Evolutionary conservation across 257 asterid species (phyloP).

Genomic region (Pogostemon cablin): DNA sequence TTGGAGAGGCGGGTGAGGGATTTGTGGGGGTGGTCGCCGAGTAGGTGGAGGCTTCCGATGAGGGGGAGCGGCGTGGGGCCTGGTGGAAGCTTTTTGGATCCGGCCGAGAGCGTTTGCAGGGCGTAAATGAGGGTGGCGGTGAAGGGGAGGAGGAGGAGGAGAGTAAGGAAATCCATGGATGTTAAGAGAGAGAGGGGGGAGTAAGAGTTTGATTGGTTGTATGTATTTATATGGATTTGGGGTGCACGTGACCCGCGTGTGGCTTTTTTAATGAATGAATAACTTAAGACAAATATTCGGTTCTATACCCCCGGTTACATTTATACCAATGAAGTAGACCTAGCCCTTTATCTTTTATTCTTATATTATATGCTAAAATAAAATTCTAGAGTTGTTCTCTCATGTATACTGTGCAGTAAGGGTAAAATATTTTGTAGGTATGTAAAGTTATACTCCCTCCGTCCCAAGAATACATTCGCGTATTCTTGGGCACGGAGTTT

Average conservation of each 20-base stretch:
- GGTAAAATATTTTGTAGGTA: too few relatives aligned
- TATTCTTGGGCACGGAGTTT: too few relatives aligned
- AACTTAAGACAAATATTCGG: too few relatives aligned
- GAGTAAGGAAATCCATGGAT: constrained; percentile 47
- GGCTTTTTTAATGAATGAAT: background rate
- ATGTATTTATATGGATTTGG: constrained; percentile 11
- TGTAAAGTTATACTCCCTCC: too few relatives aligned
- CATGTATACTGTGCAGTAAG: too few relatives aligned
- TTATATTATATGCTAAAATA: too few relatives aligned
- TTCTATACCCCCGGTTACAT: too few relatives aligned
- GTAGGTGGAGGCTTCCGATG: constrained; percentile 72
- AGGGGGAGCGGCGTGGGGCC: constrained; percentile 80
- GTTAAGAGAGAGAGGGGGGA: background rate
- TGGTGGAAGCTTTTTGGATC: constrained; percentile 54
- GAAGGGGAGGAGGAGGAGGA: constrained; percentile 25
- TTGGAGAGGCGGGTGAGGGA: constrained; percentile 61
- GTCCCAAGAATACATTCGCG: too few relatives aligned
- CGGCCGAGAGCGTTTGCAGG: constrained; percentile 33
- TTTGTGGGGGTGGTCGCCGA: constrained; percentile 70
- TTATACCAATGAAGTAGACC: too few relatives aligned
- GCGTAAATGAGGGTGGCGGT: constrained; percentile 34
- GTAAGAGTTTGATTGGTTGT: background rate
- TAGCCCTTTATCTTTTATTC: too few relatives aligned
- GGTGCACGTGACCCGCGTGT: constrained; percentile 32
- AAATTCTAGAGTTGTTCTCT: too few relatives aligned